A percentile compares a stretch with the other conserved stretches of the same genome.
Evolutionary conservation across 306 rosid species (phyloP).

Genomic region (Cyamopsis tetragonoloba): DNA sequence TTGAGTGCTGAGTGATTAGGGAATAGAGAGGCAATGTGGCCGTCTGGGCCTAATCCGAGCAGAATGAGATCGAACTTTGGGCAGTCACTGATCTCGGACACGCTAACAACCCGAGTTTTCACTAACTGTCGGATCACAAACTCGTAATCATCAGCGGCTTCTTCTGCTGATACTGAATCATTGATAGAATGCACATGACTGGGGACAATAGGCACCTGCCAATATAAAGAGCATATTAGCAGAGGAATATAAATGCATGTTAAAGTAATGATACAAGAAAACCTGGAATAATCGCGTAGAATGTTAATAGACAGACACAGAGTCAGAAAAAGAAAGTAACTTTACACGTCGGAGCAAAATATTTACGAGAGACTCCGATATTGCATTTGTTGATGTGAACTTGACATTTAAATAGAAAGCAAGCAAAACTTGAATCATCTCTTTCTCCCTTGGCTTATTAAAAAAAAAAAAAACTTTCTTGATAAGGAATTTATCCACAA

Average conservation of each 20-base stretch:
- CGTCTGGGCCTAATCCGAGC: constrained; percentile 88
- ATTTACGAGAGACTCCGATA: constrained; percentile 1
- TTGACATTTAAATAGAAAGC: constrained; percentile 17
- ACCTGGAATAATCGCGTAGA: neutral
- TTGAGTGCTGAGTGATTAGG: constrained; percentile 70
- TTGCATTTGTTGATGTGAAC: neutral
- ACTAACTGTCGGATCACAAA: constrained; percentile 86
- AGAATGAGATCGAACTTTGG: constrained; percentile 96
- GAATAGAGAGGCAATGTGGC: constrained; percentile 85
- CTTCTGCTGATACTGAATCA: constrained; percentile 87
- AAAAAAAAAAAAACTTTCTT: no score
- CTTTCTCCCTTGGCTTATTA: neutral
- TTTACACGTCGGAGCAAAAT: constrained; percentile 1
- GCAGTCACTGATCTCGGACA: constrained; percentile 80
- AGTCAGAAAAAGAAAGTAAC: neutral
- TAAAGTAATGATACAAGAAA: neutral
- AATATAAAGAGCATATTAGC: constrained; percentile 24
- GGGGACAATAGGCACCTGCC: constrained; percentile 84
- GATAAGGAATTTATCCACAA: constrained; percentile 8
- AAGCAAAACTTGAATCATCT: neutral
- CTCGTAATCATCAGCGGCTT: constrained; percentile 89
- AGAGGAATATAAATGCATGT: constrained; percentile 8
- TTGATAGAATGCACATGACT: constrained; percentile 89
- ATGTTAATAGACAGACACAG: constrained; percentile 4
- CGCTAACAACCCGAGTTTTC: constrained; percentile 75